Base-by-base conservation (phyloP, 257 asterid genomes). In the Vinca minor region DNA sequence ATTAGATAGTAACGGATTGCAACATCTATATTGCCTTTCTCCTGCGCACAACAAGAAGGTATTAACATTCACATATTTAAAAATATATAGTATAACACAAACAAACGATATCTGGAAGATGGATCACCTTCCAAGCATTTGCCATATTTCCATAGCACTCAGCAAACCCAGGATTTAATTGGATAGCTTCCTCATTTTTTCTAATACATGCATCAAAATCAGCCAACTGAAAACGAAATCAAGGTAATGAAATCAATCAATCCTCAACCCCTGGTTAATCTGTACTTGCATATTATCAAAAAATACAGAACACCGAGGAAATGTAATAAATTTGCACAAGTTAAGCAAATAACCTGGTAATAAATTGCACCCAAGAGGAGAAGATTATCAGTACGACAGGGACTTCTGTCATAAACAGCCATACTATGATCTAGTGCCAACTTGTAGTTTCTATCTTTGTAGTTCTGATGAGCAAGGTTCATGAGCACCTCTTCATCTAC, bases 61-160 rank as follows among this genome's bases (percentile, higher is more conserved):
- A 53, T 38, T 34, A 20, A 42, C 47, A 57, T 54, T 28, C 54
- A 55, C 8, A 44, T 35, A 17, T 10, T 12, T 42, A 63, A 9
- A 47, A 14, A 54, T 21, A 46, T 7, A 10, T 8, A 49, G 38
- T 34, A 3, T 47, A 57, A 3, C 38, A 70, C 5, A 53, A 18
- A 17, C 23, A 67, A 28, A 47, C 52, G 44, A 59, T 61, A 59
- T 53, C 42, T 48, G 64, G 54, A 26, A 71, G 60, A 63, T 26
- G 36, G 62, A 41, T 59, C 76, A 93, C 99, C 96, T 93, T 93
- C 88, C 84, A 93, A 71, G 99, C 99, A 81, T 93, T 93, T n/a
- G 97, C 99, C 99, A 89, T 93, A 73, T 93, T 93, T 57, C 99
- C 99, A 77, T 89, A 93, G 76, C 99, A 89, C 83, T 93, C 99